These are phyloP conservation scores for Omphalotus olearius DNA, from an alignment of 1,284 basidiomycete species.

Conservation along the genomic window DNA sequence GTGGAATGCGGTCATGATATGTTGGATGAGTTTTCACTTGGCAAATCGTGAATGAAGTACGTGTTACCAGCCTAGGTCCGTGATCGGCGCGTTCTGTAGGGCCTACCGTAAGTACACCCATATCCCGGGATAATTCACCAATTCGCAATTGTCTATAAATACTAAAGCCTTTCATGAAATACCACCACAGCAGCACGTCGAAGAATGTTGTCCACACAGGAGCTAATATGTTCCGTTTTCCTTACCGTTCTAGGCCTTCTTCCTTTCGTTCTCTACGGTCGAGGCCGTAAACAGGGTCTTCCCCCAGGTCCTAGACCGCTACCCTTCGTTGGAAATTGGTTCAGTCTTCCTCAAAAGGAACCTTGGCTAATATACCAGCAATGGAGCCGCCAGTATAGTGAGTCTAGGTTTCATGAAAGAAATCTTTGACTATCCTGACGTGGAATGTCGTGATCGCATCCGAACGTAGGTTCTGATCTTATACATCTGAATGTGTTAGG, in stretches of 20 bases:
- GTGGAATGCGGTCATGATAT: too few relatives aligned
- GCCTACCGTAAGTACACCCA: too few relatives aligned
- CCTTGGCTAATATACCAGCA: conserved; percentile 18
- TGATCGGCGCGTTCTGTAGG: too few relatives aligned
- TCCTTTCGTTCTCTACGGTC: not conserved
- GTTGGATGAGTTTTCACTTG: too few relatives aligned
- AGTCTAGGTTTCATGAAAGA: not conserved
- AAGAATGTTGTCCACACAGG: too few relatives aligned
- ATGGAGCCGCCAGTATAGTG: conserved; percentile 19
- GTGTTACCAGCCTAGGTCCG: too few relatives aligned
- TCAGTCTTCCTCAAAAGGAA: conserved; percentile 15
- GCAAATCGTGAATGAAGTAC: too few relatives aligned
- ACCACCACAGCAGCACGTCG: too few relatives aligned
- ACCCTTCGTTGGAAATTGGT: conserved; percentile 20
- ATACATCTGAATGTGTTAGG: conserved; percentile 23
- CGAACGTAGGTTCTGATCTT: conserved; percentile 23
- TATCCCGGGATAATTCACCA: too few relatives aligned
- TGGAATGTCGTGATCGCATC: not conserved
- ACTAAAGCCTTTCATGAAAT: not conserved
- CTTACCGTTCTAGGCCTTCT: not conserved
- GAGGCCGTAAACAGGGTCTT: not conserved
- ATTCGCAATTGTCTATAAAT: too few relatives aligned
- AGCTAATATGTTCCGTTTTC: too few relatives aligned
- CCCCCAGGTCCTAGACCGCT: conserved; percentile 15
- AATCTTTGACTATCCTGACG: not conserved